These are phyloP conservation scores for Zygoascus sp. DNA, from an alignment of 1,139 yeast species.

Conservation along the genomic window DNA sequence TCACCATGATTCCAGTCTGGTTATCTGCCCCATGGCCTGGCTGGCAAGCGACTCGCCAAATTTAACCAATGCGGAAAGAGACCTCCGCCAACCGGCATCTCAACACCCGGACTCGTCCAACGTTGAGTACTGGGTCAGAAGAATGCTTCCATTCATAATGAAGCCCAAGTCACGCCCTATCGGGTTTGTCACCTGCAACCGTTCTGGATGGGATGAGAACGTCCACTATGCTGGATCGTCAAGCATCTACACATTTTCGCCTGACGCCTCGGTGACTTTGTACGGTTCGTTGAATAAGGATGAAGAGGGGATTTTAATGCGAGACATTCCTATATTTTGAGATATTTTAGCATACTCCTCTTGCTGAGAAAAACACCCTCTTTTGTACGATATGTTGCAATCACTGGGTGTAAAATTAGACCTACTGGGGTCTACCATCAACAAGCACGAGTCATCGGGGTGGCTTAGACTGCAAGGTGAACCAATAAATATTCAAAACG, in stretches of 20 bases:
- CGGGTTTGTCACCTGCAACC: constrained; percentile 54
- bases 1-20: constrained; percentile 45
- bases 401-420: too few species aligned
- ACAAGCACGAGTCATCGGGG: too few species aligned
- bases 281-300: constrained; percentile 25
- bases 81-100: constrained; percentile 18
- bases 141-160: constrained; percentile 59
- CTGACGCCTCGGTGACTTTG: constrained; percentile 14
- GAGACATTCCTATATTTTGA: constrained; percentile 7
- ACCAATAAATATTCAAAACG: too few species aligned
- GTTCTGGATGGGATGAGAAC: constrained; percentile 70
- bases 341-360: too few species aligned
- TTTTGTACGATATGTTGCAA: too few species aligned
- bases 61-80: constrained; percentile 20
- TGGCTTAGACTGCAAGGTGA: too few species aligned
- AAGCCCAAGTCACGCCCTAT: constrained; percentile 23
- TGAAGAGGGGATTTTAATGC: constrained; percentile 24
- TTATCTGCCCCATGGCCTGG: constrained; percentile 90
- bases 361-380: too few species aligned
- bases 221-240: constrained; percentile 73
- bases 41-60: constrained; percentile 44
- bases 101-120: constrained; percentile 38
- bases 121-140: constrained; percentile 63
- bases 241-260: constrained; percentile 16
- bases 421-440: too few species aligned